Evolutionary conservation across 2,329 filamentous ascomycete genomes (phyloP).

Genomic region (Venturia aucupariae): DNA sequence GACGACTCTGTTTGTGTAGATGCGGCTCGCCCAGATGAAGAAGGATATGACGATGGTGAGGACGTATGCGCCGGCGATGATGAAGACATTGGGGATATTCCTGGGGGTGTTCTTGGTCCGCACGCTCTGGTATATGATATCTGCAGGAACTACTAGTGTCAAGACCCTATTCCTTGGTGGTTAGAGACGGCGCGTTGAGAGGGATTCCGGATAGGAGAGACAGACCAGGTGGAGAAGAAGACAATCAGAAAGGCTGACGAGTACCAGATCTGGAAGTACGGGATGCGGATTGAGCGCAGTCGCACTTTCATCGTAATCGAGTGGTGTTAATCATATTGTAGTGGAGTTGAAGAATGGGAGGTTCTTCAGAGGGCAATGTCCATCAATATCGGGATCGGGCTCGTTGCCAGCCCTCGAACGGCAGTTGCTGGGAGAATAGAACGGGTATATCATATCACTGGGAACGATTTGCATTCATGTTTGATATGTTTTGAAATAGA

Average conservation of each 20-base stretch:
- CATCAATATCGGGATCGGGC: no score
- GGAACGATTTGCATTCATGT: no score
- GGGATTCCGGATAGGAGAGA: slow-evolving; percentile 56
- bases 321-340: background rate
- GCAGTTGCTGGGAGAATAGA: no score
- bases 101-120: slow-evolving; percentile 32
- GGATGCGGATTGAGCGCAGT: slow-evolving; percentile 28
- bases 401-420: no score
- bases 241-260: slow-evolving; percentile 67
- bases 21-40: slow-evolving; percentile 72
- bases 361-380: background rate
- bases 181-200: slow-evolving; percentile 68
- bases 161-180: slow-evolving; percentile 59
- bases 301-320: background rate
- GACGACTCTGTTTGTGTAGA: slow-evolving; percentile 76
- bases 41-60: slow-evolving; percentile 60
- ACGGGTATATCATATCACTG: no score
- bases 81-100: slow-evolving; percentile 72
- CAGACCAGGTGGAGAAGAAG: slow-evolving; percentile 55
- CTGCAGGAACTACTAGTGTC: slow-evolving; percentile 69
- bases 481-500: no score
- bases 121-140: slow-evolving; percentile 68
- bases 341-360: background rate
- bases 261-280: slow-evolving; percentile 74
- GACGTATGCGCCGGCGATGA: slow-evolving; percentile 67